Evolutionary conservation across 495 filamentous ascomycete genomes (phyloP).

Genomic region (Neurospora sp.): DNA sequence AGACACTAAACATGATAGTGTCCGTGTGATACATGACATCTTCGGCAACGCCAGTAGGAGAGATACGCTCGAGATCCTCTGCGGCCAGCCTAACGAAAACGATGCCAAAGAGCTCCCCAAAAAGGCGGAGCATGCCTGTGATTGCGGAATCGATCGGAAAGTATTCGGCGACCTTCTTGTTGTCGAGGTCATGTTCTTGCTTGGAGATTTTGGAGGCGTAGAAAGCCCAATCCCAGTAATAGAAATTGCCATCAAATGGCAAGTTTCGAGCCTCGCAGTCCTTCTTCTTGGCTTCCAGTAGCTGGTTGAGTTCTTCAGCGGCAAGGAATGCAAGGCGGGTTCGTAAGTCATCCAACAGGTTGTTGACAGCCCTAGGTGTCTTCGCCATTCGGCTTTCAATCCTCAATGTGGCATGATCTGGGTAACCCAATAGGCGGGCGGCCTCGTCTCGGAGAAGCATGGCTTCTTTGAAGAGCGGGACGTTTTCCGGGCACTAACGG

Average conservation of each 20-base stretch:
- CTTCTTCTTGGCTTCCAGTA: slow-evolving; percentile 70
- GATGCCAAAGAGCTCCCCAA: slow-evolving; percentile 86
- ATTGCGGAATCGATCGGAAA: slow-evolving; percentile 84
- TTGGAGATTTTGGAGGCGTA: slow-evolving; percentile 92
- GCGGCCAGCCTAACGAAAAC: slow-evolving; percentile 72
- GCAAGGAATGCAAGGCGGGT: slow-evolving; percentile 66
- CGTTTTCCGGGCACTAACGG: slow-evolving; percentile 67
- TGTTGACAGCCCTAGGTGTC: slow-evolving; percentile 71
- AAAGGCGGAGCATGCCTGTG: slow-evolving; percentile 84
- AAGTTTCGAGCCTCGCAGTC: slow-evolving; percentile 52
- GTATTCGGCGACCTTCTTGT: slow-evolving; percentile 84
- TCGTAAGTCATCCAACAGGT: slow-evolving; percentile 76
- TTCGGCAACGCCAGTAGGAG: slow-evolving; percentile 44
- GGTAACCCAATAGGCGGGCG: slow-evolving; percentile 82
- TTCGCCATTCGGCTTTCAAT: slow-evolving; percentile 99
- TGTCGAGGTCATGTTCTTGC: slow-evolving; percentile 80
- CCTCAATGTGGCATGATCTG: slow-evolving; percentile 80
- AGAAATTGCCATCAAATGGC: slow-evolving; percentile 63
- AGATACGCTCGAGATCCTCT: slow-evolving; percentile 38
- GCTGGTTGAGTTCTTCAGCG: slow-evolving; percentile 57
- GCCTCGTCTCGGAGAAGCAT: slow-evolving; percentile 86
- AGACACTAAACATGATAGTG: slow-evolving; percentile 53
- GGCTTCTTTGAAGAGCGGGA: slow-evolving; percentile 75
- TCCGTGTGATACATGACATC: slow-evolving; percentile 54
- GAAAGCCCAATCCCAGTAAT: slow-evolving; percentile 75